Base-by-base conservation (phyloP, 495 filamentous ascomycete genomes). In the Cairneyella variabilis region DNA sequence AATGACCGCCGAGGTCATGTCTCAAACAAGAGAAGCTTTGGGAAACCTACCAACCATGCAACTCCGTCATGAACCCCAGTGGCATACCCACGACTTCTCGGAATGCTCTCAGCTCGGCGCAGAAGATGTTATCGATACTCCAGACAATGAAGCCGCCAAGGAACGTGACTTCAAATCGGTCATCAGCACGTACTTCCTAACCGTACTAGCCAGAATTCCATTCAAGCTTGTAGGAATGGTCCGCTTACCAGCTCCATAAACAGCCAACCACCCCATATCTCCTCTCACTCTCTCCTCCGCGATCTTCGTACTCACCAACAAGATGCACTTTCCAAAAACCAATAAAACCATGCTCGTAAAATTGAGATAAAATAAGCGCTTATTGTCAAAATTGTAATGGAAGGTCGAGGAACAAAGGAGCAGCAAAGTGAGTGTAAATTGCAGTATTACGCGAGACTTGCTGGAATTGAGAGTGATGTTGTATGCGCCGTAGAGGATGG, bases 21-120 rank as follows among this genome's bases (percentile, higher is more conserved):
- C n/a, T n/a, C n/a, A n/a, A n/a, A n/a, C n/a, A n/a, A n/a, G n/a
- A n/a, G n/a, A n/a, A n/a, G 16, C 0, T 7, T 20, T 7, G 16
- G 16, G 38, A 41, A 3, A 38, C 14, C 36, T 41, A 41, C 75
- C 75, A 84, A 17, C 79, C 77, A 60, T 84, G 78, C 12, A 82
- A 57, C 57, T 80, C 78, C 1, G 80, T 57, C 4, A 77, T 26
- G 53, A 72, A 76, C 18, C 69, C 72, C 71, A 64, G 76, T 1
- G 77, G 80, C 45, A 77, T 56, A 4, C 76, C 75, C 11, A 75
- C 37, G 1, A 23, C 23, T 14, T 56, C 59, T 48, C 68, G 69
- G 16, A 66, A 0, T 1, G 38, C 10, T 18, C 68, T 67, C 6
- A 77, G 55, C 28, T 65, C 44, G 3, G 57, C 34, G 48, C 76